Percentiles rank a stretch among this genome's conserved stretches.
Evolutionary conservation across 176 grass and related monocot genomes (phyloP).

Genomic region (Tillandsia leiboldiana): DNA sequence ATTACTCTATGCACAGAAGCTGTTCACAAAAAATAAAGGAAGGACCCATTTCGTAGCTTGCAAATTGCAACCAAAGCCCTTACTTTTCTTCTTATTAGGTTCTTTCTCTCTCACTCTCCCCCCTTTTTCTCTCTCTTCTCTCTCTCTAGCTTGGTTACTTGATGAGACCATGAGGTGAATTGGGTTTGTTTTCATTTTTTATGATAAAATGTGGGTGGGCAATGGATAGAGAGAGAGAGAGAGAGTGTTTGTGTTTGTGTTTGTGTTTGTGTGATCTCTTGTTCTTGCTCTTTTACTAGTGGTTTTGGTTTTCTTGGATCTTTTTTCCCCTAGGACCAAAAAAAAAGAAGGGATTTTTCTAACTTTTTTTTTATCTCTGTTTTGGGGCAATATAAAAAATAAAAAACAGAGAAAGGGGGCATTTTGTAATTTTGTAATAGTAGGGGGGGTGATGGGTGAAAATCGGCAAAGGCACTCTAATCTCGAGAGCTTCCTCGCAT

Average conservation of each 20-base stretch:
- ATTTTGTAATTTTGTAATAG: not conserved
- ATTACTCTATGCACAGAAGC: not conserved
- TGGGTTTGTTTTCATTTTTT: no score
- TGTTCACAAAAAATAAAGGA: not conserved
- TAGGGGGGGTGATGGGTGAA: not conserved
- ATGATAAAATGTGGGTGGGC: not conserved
- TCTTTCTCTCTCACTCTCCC: not conserved
- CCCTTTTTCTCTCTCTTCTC: not conserved
- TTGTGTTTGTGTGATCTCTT: no score
- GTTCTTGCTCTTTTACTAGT: no score
- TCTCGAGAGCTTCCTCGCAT: slow-evolving; percentile 10
- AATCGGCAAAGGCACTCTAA: slow-evolving; percentile 1
- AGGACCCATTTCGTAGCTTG: not conserved
- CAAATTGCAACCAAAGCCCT: not conserved
- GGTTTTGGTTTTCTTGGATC: not conserved
- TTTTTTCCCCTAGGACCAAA: not conserved
- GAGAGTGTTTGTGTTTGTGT: no score
- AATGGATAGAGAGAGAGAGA: not conserved
- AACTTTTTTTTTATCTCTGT: not conserved
- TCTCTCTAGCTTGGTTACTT: not conserved
- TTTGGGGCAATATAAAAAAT: not conserved
- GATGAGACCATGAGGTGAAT: not conserved
- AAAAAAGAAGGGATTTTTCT: not conserved
- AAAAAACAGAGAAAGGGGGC: not conserved
- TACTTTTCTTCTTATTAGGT: not conserved